A percentile compares a stretch with the other conserved stretches of the same genome.
phyloP scores from a whole-genome alignment of 305 asterid genomes.

The Fraxinus sp. region DNA sequence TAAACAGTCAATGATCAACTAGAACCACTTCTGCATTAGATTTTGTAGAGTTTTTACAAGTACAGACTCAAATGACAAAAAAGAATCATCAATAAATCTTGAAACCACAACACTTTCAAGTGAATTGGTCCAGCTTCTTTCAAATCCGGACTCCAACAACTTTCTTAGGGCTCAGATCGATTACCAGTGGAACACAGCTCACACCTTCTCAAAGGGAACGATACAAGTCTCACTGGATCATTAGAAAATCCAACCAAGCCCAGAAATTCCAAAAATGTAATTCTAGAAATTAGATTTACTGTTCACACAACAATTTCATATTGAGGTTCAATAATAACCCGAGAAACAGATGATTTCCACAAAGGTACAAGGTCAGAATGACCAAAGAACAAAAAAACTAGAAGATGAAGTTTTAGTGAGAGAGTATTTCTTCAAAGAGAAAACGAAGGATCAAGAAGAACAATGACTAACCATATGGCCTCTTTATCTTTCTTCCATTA shows the following conservation, averaged over 20 bases:
- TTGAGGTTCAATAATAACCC: not conserved
- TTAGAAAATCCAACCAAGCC: not conserved
- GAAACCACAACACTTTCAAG: not conserved
- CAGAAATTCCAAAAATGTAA: not conserved
- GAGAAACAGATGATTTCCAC: not conserved
- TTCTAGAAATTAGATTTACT: not conserved
- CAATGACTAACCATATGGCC: not conserved
- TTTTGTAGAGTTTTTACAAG: not conserved
- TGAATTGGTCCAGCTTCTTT: not conserved
- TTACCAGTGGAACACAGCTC: not conserved
- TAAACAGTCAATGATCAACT: not conserved
- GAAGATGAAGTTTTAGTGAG: not conserved
- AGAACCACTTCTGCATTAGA: not conserved
- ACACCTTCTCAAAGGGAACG: not conserved
- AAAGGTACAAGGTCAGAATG: not conserved
- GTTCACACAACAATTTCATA: not conserved
- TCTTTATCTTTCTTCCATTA: not conserved
- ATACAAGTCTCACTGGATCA: not conserved
- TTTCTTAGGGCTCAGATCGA: not conserved
- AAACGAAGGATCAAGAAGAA: not conserved
- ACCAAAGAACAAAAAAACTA: not conserved
- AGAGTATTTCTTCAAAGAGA: not conserved
- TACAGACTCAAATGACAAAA: not conserved
- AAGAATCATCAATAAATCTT: not conserved
- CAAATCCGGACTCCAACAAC: not conserved